Evolutionary conservation across 2,329 filamentous ascomycete species (phyloP).

Genomic region (Bipolaris oryzae): DNA sequence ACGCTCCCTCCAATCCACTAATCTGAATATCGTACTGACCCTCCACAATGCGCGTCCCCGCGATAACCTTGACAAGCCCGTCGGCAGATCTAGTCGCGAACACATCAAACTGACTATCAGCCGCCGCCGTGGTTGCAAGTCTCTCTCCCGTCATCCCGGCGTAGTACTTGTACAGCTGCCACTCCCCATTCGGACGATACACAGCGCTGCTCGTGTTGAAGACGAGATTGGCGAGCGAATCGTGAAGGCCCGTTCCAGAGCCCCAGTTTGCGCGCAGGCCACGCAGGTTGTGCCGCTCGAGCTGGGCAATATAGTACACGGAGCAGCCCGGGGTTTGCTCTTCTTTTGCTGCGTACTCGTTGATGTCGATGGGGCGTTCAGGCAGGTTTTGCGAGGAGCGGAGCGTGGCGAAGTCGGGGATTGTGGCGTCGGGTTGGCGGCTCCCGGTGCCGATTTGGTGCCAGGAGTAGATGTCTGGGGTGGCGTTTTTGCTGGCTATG

Average conservation of each 20-base stretch:
- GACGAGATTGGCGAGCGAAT: constrained; percentile 53
- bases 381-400: constrained; percentile 43
- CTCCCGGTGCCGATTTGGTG: constrained; percentile 49
- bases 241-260: constrained; percentile 50
- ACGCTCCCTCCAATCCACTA: background rate
- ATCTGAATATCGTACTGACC: background rate
- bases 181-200: constrained; percentile 53
- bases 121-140: constrained; percentile 45
- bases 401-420: constrained; percentile 35
- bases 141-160: constrained; percentile 53
- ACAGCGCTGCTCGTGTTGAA: constrained; percentile 40
- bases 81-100: background rate
- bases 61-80: background rate
- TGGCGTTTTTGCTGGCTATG: constrained; percentile 45
- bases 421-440: constrained; percentile 22
- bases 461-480: constrained; percentile 55
- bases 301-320: constrained; percentile 55
- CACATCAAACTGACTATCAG: constrained; percentile 27
- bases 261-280: constrained; percentile 58
- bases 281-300: constrained; percentile 53
- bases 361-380: constrained; percentile 52
- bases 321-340: constrained; percentile 53
- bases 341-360: constrained; percentile 54
- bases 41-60: background rate
- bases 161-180: constrained; percentile 58